Conservation (phyloP, 1,284 basidiomycete species). For the Omphalotus olearius region DNA sequence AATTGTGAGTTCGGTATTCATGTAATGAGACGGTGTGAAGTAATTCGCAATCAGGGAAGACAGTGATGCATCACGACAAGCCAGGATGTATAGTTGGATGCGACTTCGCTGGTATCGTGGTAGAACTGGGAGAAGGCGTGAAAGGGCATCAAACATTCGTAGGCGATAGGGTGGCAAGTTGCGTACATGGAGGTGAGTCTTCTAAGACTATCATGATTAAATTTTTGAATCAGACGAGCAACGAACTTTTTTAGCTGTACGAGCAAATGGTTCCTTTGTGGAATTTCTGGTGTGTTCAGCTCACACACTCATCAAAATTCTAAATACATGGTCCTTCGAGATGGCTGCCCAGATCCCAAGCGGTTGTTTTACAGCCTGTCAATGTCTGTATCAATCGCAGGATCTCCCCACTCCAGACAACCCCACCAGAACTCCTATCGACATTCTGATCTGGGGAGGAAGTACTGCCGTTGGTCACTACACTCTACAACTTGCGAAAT, state of each 20-base stretch:
- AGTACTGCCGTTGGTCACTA: constrained; percentile 32
- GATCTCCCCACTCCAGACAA: constrained; percentile 20
- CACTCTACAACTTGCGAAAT: constrained; percentile 35
- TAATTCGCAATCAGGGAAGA: constrained; percentile 4
- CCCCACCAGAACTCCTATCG: constrained; percentile 10
- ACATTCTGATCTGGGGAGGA: constrained; percentile 32
- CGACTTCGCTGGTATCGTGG: constrained; percentile 10
- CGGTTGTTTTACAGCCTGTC: constrained; percentile 16
- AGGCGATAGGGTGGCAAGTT: constrained; percentile 27
- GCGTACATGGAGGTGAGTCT: constrained; percentile 24
- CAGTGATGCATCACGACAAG: neutral
- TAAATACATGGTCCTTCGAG: constrained; percentile 26
- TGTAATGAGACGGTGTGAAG: neutral
- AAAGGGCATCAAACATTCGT: constrained; percentile 13
- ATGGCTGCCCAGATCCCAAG: constrained; percentile 25
- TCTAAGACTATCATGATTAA: neutral
- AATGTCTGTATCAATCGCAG: constrained; percentile 23
- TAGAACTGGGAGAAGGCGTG: constrained; percentile 24
- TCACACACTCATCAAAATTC: constrained; percentile 23
- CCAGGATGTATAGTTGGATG: neutral
- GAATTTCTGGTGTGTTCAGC: constrained; percentile 26
- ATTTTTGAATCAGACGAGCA: too few species aligned
- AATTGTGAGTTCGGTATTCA: constrained; percentile 21
- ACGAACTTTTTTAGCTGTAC: neutral
- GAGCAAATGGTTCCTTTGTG: constrained; percentile 27